A percentile compares a stretch with the other conserved stretches of the same genome.
These are phyloP conservation scores for Mortierella sp. DNA, from an alignment of 371 early-diverging fungal species.

Conservation along the genomic window DNA sequence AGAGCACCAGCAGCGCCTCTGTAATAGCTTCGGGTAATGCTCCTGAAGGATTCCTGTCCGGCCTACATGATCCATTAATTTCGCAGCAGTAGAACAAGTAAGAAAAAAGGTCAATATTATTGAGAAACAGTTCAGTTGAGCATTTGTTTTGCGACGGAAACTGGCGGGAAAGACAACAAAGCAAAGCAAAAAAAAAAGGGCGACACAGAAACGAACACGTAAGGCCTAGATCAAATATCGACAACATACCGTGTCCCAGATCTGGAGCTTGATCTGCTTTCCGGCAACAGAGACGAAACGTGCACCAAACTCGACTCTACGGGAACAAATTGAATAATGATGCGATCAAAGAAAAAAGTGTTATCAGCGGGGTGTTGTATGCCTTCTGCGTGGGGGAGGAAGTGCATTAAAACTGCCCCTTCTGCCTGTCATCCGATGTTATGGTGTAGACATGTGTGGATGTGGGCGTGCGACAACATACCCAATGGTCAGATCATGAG, in stretches of 20 bases:
- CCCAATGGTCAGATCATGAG: constrained; percentile 91
- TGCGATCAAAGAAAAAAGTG: constrained; percentile 1
- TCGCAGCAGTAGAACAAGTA: background rate
- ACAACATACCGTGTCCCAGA: constrained; percentile 97
- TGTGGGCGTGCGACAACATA: constrained; percentile 34
- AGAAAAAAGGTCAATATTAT: background rate
- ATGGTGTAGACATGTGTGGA: background rate
- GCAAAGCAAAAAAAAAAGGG: background rate
- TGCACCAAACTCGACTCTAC: constrained; percentile 87
- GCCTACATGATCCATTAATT: constrained; percentile 65
- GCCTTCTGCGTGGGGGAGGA: background rate
- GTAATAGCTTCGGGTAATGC: constrained; percentile 97
- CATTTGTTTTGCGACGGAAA: background rate
- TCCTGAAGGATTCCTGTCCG: constrained; percentile 96
- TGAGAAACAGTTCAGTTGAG: background rate
- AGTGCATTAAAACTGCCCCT: background rate
- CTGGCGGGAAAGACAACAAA: background rate
- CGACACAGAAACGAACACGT: background rate
- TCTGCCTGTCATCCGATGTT: background rate
- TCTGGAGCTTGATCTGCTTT: constrained; percentile 94
- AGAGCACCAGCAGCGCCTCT: constrained; percentile 97
- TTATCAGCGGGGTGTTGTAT: constrained; percentile 3
- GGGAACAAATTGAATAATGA: constrained; percentile 9
- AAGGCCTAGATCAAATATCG: background rate
- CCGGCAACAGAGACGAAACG: constrained; percentile 83